Evolutionary conservation across 768 basidiomycete species (phyloP).

Genomic region (Mycena belliarum): DNA sequence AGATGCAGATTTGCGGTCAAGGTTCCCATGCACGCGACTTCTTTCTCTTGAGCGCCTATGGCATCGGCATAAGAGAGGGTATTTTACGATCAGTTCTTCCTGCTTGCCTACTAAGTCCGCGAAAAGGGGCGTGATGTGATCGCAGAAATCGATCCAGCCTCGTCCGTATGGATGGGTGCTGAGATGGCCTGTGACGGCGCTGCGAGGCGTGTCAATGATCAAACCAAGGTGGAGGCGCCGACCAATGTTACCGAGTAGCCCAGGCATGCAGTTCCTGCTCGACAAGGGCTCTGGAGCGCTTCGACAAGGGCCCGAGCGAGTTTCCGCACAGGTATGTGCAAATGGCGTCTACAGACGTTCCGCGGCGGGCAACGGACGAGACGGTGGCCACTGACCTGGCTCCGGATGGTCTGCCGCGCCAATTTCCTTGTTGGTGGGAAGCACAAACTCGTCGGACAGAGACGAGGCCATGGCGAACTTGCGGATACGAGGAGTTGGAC

Average conservation of each 20-base stretch:
- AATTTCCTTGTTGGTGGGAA: conserved; percentile 56
- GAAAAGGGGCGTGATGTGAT: conserved; percentile 69
- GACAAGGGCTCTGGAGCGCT: conserved; percentile 68
- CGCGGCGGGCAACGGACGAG: not conserved
- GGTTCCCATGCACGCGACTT: conserved; percentile 95
- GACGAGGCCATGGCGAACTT: conserved; percentile 32
- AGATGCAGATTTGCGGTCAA: conserved; percentile 95
- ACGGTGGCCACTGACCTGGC: conserved; percentile 34
- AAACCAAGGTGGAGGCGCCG: conserved; percentile 17
- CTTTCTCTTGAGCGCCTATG: conserved; percentile 80
- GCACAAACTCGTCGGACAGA: conserved; percentile 53
- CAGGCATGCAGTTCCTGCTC: conserved; percentile 85
- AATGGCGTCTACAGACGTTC: conserved; percentile 39
- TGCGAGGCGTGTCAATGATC: conserved; percentile 33
- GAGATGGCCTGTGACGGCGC: conserved; percentile 89
- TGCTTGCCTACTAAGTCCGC: conserved; percentile 80
- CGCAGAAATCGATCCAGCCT: conserved; percentile 80
- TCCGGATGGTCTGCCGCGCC: conserved; percentile 41
- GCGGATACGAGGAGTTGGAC: conserved; percentile 8
- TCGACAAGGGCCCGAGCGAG: conserved; percentile 84
- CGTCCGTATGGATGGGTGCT: conserved; percentile 74
- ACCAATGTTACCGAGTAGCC: conserved; percentile 60
- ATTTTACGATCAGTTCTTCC: not conserved
- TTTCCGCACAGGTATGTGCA: conserved; percentile 94
- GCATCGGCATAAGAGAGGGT: conserved; percentile 26